Base-by-base conservation (phyloP, 345 rosid genomes). In the Syzygium aqueum region DNA sequence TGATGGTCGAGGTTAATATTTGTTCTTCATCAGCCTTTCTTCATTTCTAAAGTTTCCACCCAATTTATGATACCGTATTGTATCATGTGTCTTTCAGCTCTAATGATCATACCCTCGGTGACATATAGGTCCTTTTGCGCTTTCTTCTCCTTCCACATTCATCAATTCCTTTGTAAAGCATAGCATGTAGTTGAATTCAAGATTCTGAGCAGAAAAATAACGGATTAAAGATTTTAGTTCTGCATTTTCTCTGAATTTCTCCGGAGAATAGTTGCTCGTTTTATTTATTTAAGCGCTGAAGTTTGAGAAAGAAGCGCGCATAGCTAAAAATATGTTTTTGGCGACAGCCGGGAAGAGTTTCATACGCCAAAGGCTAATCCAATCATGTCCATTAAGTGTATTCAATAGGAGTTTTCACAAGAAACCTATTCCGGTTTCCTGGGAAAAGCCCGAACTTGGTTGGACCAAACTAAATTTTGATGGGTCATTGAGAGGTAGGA, bases 401-500 rank as follows among this genome's bases (percentile, higher is more conserved):
- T 61, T 78, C 13, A 85, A 87, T 43, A 89, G 95, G 88, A 92
- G 88, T 86, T 91, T 88, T 84, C 98, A 93, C 88, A 93, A 89
- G 85, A 86, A 92, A 82, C 88, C 92, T n/a, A 90, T 93, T 49
- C 91, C 95, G 19, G 99, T 96, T 85, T 84, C 96, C 11, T 97
- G 99, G 99, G 87, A 91, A 88, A 96, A 90, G 85, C 99, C 98
- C 0, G 28, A 91, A 85, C 85, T 54, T 3, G 97, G 98, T 5
- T 95, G 98, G 96, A 97, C 95, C 19, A 97, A 97, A 85, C 88
- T 96, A 22, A 97, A 97, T 94, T 96, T 93, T 10, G 98, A 97
- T 65, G 99, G 98, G 14, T 96, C 98, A 0, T 92, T 91, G 87
- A 91, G 89, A 89, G 93, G 93, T 40, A 89, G 89, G 63, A 86